Percentiles rank a stretch among this genome's conserved stretches.
phyloP scores from a whole-genome alignment of 148 eudicot genomes.

The Bassia scoparia region DNA sequence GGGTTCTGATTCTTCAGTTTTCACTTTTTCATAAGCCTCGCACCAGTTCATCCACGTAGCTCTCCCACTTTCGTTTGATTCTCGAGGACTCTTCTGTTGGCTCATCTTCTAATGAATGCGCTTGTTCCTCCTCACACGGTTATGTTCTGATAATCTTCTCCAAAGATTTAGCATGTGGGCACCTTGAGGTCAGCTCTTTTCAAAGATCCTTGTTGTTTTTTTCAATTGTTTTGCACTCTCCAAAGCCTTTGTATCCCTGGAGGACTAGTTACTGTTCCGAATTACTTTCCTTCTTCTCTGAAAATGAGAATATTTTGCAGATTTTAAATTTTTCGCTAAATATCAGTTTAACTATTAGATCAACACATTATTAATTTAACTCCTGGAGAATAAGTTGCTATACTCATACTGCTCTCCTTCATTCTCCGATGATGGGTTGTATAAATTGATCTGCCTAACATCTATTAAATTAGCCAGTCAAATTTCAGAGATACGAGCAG shows the following conservation, averaged over 20 bases:
- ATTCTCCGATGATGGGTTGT: too few species aligned
- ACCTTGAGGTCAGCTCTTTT: conserved; percentile 83
- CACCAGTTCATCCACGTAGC: conserved; percentile 68
- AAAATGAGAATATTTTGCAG: not conserved
- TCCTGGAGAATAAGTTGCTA: too few species aligned
- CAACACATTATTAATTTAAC: too few species aligned
- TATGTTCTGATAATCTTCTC: conserved; percentile 27
- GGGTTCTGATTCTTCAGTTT: conserved; percentile 29
- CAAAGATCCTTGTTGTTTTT: conserved; percentile 79
- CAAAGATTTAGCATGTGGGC: conserved; percentile 60
- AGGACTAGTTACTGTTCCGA: conserved; percentile 45
- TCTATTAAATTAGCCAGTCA: too few species aligned
- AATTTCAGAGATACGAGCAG: not conserved
- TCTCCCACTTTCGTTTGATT: conserved; percentile 16
- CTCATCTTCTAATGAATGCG: conserved; percentile 15
- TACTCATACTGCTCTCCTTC: too few species aligned
- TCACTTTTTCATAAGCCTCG: conserved; percentile 46
- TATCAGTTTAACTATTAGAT: not conserved
- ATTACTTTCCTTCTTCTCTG: conserved; percentile 48
- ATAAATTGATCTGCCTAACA: too few species aligned
- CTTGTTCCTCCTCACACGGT: conserved; percentile 12
- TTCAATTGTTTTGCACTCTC: conserved; percentile 55
- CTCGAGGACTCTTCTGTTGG: conserved; percentile 18
- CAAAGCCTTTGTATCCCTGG: conserved; percentile 63
- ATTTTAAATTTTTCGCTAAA: not conserved